phyloP scores from a whole-genome alignment of 768 basidiomycete genomes.

The Auricularia heimuer region DNA sequence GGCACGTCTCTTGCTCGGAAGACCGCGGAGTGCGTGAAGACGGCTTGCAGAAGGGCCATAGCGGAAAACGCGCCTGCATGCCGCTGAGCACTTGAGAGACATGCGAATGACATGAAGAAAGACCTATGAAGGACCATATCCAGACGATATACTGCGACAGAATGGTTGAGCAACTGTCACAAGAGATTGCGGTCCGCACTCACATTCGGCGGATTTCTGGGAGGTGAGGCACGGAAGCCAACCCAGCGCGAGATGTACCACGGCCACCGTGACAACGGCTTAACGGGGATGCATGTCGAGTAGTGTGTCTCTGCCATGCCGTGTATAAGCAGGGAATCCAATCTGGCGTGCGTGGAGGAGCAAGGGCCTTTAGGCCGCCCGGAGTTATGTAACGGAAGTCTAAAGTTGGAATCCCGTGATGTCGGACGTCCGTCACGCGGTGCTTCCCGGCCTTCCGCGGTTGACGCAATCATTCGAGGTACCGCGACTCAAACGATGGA shows the following conservation, averaged over 20 bases:
- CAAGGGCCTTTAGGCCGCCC: no score
- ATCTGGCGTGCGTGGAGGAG: no score
- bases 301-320: no score
- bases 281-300: no score
- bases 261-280: conserved; percentile 26
- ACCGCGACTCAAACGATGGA: conserved; percentile 1
- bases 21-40: conserved; percentile 38
- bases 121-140: conserved; percentile 43
- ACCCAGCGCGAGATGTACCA: conserved; percentile 33
- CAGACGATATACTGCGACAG: conserved; percentile 25
- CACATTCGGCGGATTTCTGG: conserved; percentile 19
- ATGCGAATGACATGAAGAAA: background rate
- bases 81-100: background rate
- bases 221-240: conserved; percentile 32
- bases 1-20: conserved; percentile 39
- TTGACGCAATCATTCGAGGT: background rate
- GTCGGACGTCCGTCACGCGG: background rate
- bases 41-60: conserved; percentile 38
- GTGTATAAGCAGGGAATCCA: no score
- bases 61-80: conserved; percentile 31
- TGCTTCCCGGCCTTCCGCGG: background rate
- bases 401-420: background rate
- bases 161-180: background rate
- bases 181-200: background rate
- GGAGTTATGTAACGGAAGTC: no score